A percentile compares a stretch with the other conserved stretches of the same genome.
These are phyloP conservation scores for Gossypium lobatum DNA, from an alignment of 441 rosid genomes.

Conservation along the genomic window DNA sequence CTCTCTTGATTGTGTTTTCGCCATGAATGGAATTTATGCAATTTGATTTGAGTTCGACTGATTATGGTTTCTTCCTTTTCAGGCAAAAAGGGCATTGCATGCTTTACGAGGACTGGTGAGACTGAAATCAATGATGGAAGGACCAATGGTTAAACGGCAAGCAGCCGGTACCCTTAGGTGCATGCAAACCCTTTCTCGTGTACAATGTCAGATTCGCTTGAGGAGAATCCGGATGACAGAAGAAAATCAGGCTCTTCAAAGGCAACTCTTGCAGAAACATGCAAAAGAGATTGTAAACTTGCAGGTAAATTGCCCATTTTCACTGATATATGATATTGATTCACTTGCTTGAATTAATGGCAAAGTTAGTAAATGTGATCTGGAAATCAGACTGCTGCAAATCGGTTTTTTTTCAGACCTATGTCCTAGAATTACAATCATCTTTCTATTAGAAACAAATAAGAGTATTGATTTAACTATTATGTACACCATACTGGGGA, in stretches of 20 bases:
- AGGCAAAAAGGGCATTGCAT: conserved; percentile 73
- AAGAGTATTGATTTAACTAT: too few species aligned
- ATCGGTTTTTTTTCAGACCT: neutral
- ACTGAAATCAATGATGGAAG: conserved; percentile 72
- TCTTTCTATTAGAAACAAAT: too few species aligned
- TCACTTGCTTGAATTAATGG: neutral
- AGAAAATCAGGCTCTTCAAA: conserved; percentile 89
- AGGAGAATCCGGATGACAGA: conserved; percentile 79
- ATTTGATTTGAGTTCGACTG: neutral
- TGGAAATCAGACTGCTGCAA: neutral
- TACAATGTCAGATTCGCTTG: conserved; percentile 71
- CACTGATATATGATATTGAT: neutral
- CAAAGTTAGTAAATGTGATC: neutral
- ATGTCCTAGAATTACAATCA: too few species aligned
- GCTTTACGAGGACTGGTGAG: conserved; percentile 68
- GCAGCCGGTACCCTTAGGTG: conserved; percentile 63
- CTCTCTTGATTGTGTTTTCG: neutral
- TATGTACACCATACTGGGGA: too few species aligned
- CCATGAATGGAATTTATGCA: neutral
- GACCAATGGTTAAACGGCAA: conserved; percentile 72
- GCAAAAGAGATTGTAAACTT: conserved; percentile 65
- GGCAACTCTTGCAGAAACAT: conserved; percentile 78
- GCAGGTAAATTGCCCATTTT: conserved; percentile 33
- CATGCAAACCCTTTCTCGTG: conserved; percentile 80
- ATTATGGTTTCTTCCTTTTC: conserved; percentile 14